Percentiles rank a stretch among this genome's conserved stretches.
These are phyloP conservation scores for Aspergillus asperescens DNA, from an alignment of 495 filamentous ascomycete genomes.

Conservation along the genomic window DNA sequence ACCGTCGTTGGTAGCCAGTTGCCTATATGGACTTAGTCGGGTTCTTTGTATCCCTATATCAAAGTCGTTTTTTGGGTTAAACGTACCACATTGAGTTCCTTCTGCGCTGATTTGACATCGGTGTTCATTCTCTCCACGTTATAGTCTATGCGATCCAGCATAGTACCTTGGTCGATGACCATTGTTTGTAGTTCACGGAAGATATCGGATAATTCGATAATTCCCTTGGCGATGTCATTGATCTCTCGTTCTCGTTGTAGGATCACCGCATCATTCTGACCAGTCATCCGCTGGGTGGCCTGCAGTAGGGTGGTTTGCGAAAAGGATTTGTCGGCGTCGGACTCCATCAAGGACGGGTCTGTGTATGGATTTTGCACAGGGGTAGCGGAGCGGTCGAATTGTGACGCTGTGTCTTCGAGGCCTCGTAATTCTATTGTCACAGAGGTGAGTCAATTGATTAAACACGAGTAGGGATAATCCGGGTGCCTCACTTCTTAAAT, in stretches of 20 bases:
- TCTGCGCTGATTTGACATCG: conserved; percentile 86
- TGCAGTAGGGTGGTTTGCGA: conserved; percentile 84
- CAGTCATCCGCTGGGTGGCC: conserved; percentile 59
- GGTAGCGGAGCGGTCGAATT: conserved; percentile 59
- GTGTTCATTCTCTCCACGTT: conserved; percentile 90
- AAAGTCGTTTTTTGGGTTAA: neutral
- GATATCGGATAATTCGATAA: conserved; percentile 92
- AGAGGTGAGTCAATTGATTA: conserved; percentile 9
- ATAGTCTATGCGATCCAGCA: conserved; percentile 97
- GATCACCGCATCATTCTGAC: conserved; percentile 79
- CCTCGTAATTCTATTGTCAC: conserved; percentile 68
- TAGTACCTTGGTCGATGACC: conserved; percentile 97
- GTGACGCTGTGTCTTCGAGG: conserved; percentile 58
- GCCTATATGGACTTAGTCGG: conserved; percentile 39
- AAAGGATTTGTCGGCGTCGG: conserved; percentile 84
- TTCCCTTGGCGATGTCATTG: conserved; percentile 93
- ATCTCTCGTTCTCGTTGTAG: conserved; percentile 94
- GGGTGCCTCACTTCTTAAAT: conserved; percentile 72
- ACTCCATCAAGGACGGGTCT: conserved; percentile 81
- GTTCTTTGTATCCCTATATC: neutral
- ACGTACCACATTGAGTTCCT: conserved; percentile 78
- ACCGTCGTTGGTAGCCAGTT: conserved; percentile 80
- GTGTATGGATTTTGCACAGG: conserved; percentile 61
- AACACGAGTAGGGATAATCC: neutral
- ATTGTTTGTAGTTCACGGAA: conserved; percentile 94